These are phyloP conservation scores for Austroboletus novae-zelandiae DNA, from an alignment of 1,284 basidiomycete species.

Conservation along the genomic window DNA sequence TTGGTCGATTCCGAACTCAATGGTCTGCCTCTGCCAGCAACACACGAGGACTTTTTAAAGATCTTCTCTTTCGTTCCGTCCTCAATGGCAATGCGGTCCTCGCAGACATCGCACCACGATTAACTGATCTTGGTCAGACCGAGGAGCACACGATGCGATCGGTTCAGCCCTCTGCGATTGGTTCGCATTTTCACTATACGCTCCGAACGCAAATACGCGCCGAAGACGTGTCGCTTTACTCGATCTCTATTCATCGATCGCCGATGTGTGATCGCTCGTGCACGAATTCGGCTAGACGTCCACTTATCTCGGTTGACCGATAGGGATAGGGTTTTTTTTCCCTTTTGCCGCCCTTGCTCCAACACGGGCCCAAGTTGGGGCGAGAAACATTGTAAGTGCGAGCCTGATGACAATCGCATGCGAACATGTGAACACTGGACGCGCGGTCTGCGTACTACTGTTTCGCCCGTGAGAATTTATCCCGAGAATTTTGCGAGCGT, in stretches of 20 bases:
- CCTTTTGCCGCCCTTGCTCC: background rate
- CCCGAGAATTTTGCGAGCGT: too few species aligned
- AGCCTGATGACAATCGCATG: slow-evolving; percentile 1
- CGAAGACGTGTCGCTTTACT: background rate
- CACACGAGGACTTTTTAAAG: background rate
- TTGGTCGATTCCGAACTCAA: background rate
- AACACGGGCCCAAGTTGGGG: background rate
- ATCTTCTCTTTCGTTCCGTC: background rate
- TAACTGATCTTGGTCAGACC: background rate
- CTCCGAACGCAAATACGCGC: too few species aligned
- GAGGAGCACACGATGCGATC: background rate
- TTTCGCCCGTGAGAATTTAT: too few species aligned
- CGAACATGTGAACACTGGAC: too few species aligned
- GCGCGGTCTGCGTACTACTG: too few species aligned
- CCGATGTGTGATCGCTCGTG: background rate
- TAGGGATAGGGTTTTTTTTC: background rate
- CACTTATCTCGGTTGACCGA: background rate
- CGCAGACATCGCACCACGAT: background rate
- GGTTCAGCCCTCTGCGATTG: background rate
- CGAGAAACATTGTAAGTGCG: background rate
- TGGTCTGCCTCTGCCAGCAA: background rate
- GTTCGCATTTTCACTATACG: background rate
- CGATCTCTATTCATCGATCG: background rate
- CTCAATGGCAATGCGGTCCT: too few species aligned
- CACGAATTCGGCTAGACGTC: too few species aligned